Percentiles rank a stretch among this genome's conserved stretches.
These are phyloP conservation scores for Colletotrichum filicis DNA, from an alignment of 2,329 filamentous ascomycete genomes.

Conservation along the genomic window DNA sequence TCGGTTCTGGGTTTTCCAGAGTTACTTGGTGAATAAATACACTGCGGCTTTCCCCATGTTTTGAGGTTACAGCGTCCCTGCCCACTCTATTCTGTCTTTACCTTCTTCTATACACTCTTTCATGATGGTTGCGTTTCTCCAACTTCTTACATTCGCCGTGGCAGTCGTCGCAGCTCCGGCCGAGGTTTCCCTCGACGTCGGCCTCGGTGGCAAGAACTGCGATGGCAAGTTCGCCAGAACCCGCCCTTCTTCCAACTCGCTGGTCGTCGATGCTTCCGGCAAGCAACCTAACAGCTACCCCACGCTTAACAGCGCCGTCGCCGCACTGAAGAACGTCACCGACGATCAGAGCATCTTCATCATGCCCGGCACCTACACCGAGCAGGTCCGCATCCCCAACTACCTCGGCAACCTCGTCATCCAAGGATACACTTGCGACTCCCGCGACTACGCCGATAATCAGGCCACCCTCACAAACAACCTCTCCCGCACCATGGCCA, in stretches of 20 bases:
- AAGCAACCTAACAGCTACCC: slow-evolving; percentile 22
- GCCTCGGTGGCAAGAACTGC: slow-evolving; percentile 3
- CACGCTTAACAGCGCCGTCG: slow-evolving; percentile 28
- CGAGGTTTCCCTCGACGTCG: background rate
- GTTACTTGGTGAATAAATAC: slow-evolving; percentile 10
- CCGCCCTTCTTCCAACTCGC: background rate
- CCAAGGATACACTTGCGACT: slow-evolving; percentile 63
- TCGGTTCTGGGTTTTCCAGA: background rate
- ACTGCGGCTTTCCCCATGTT: background rate
- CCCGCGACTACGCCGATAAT: slow-evolving; percentile 58
- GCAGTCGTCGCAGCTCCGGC: background rate
- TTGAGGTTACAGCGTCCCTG: background rate
- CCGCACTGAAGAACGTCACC: slow-evolving; percentile 36
- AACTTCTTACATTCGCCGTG: background rate
- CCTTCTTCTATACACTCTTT: background rate
- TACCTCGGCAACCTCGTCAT: slow-evolving; percentile 54
- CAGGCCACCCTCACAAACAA: slow-evolving; percentile 54
- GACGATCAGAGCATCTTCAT: slow-evolving; percentile 59
- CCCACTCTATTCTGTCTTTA: background rate
- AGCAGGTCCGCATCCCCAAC: slow-evolving; percentile 27
- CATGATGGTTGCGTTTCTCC: slow-evolving; percentile 21
- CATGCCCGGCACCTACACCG: slow-evolving; percentile 66
- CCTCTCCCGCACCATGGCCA: slow-evolving; percentile 47
- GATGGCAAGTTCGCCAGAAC: slow-evolving; percentile 12
- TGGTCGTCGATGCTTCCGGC: slow-evolving; percentile 27